Percentiles rank a stretch among this genome's conserved stretches.
phyloP scores from a whole-genome alignment of 108 stramenopile genomes.

The Aureococcus anophagefferens region DNA sequence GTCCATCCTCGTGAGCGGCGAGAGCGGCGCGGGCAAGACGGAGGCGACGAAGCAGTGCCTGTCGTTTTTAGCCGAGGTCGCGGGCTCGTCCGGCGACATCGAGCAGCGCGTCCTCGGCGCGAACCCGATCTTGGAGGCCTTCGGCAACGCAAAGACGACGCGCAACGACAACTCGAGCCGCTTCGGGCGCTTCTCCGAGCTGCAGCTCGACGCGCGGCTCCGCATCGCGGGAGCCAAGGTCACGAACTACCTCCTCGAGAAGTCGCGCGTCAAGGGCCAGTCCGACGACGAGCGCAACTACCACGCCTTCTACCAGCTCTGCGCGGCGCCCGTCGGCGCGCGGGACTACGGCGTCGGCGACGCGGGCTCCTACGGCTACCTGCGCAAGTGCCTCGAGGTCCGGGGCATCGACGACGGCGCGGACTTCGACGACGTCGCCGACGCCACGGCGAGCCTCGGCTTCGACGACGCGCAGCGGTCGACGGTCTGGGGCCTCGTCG shows the following conservation, averaged over 20 bases:
- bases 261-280: slow-evolving; percentile 68
- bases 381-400: background rate
- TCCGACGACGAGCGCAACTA: slow-evolving; percentile 64
- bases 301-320: slow-evolving; percentile 62
- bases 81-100: background rate
- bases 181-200: slow-evolving; percentile 55
- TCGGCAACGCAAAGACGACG: slow-evolving; percentile 90
- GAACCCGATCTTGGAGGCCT: slow-evolving; percentile 89
- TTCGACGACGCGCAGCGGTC: slow-evolving; percentile 62
- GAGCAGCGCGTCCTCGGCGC: slow-evolving; percentile 70
- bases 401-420: slow-evolving; percentile 54
- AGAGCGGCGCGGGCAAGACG: slow-evolving; percentile 50
- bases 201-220: slow-evolving; percentile 52
- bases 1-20: slow-evolving; percentile 45
- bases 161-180: slow-evolving; percentile 85
- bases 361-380: background rate
- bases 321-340: slow-evolving; percentile 14
- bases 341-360: slow-evolving; percentile 4
- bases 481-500: slow-evolving; percentile 59
- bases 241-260: slow-evolving; percentile 89
- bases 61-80: slow-evolving; percentile 35
- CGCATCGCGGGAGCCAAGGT: slow-evolving; percentile 64
- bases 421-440: slow-evolving; percentile 68
- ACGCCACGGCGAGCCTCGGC: slow-evolving; percentile 72
- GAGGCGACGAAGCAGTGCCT: slow-evolving; percentile 49